These are phyloP conservation scores for Yamadazyma philogaea DNA, from an alignment of 805 yeast genomes.

Conservation along the genomic window DNA sequence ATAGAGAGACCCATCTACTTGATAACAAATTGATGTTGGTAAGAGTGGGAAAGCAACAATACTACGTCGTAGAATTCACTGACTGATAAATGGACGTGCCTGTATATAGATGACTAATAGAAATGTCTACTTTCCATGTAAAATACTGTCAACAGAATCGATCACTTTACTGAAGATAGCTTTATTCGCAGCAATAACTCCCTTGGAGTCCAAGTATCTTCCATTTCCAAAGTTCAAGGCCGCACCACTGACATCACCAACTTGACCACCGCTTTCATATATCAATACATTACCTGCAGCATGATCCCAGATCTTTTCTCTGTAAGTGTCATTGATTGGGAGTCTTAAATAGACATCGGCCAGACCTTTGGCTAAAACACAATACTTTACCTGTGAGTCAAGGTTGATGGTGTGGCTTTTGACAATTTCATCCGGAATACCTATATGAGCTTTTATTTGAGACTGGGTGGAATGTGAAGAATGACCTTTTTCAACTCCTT, in stretches of 20 bases:
- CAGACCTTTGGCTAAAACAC: slow-evolving; percentile 83
- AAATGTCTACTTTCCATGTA: slow-evolving; percentile 8
- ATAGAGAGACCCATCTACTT: slow-evolving; percentile 46
- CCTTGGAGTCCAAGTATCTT: slow-evolving; percentile 75
- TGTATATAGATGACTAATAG: neutral
- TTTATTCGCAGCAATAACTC: slow-evolving; percentile 81
- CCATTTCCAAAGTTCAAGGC: slow-evolving; percentile 82
- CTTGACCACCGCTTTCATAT: slow-evolving; percentile 87
- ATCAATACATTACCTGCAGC: slow-evolving; percentile 92
- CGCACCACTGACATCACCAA: slow-evolving; percentile 77
- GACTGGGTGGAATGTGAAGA: slow-evolving; percentile 87
- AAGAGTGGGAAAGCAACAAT: slow-evolving; percentile 72
- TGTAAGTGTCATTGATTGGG: slow-evolving; percentile 71
- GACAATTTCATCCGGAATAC: slow-evolving; percentile 48
- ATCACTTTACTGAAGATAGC: slow-evolving; percentile 50
- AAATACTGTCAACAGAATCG: slow-evolving; percentile 38
- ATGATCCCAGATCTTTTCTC: slow-evolving; percentile 98
- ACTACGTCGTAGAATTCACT: slow-evolving; percentile 49
- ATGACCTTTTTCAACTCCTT: slow-evolving; percentile 94
- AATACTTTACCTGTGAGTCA: slow-evolving; percentile 96
- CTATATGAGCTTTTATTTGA: slow-evolving; percentile 60
- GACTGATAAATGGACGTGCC: slow-evolving; percentile 3
- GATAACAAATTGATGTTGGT: slow-evolving; percentile 61
- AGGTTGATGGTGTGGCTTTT: slow-evolving; percentile 65
- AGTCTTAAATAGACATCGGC: slow-evolving; percentile 90